Conservation (phyloP, 2,329 filamentous ascomycete species). For the Arachnopeziza araneosa region DNA sequence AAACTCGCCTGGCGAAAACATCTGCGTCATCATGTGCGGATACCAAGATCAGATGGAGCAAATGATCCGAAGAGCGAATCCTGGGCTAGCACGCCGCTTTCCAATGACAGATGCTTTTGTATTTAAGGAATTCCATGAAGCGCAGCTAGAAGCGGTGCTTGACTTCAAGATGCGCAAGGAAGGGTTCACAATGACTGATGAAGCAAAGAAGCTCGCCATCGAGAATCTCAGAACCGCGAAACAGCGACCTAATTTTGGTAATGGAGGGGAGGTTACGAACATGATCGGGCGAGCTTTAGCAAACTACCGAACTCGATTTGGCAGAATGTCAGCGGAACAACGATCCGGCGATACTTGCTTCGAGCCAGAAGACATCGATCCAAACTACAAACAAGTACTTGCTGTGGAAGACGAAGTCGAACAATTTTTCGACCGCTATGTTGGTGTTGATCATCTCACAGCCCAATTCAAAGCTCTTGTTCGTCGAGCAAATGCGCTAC, state of each 20-base stretch:
- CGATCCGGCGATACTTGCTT: neutral
- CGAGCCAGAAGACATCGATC: neutral
- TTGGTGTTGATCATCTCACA: neutral
- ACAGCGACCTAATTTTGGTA: slow-evolving; percentile 60
- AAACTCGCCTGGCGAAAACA: slow-evolving; percentile 59
- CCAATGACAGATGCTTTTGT: slow-evolving; percentile 54
- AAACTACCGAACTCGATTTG: slow-evolving; percentile 38
- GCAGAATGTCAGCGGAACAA: neutral
- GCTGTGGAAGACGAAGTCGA: neutral
- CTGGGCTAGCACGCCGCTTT: slow-evolving; percentile 60
- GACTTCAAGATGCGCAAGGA: neutral
- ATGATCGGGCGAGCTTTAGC: slow-evolving; percentile 41
- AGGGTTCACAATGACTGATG: neutral
- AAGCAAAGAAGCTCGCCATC: slow-evolving; percentile 35
- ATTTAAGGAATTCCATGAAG: slow-evolving; percentile 60
- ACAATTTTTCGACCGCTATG: neutral
- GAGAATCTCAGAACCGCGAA: slow-evolving; percentile 54
- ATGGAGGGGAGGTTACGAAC: slow-evolving; percentile 66
- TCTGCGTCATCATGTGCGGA: slow-evolving; percentile 56
- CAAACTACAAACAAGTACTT: neutral
- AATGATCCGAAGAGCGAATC: slow-evolving; percentile 43
- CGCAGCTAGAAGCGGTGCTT: slow-evolving; percentile 34
- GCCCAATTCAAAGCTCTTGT: no score
- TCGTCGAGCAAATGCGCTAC: no score
- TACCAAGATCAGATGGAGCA: neutral